Evolutionary conservation across 495 filamentous ascomycete species (phyloP), one percentile per base, ranked within the genome.

Genomic region (Acidomyces sp.): DNA sequence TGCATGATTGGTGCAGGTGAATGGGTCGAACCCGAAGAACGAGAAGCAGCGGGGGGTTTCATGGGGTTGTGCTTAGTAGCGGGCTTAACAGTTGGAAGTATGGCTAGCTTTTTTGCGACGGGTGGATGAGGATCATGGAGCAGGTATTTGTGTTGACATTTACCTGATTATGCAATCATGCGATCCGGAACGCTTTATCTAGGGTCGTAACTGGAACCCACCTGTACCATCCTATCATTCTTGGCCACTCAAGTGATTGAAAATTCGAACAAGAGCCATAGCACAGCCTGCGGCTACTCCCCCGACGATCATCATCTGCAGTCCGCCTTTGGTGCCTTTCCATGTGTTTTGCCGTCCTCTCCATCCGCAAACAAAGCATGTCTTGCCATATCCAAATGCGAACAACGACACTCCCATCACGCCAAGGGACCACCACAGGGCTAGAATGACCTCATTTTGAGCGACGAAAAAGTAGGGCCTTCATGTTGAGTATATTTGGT

Each of bases 1-100:
- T 80, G 76, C 57, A 95, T 99, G 90, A 93, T 96, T 77, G 82
- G 78, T 1, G 80, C 85, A 0, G 74, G 72, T 0, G 70, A 77
- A 45, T 85, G 72, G 69, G 87, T 95, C 15, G 75, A 74, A 4
- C 73, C 73, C 4, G 72, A 75, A 2, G 88, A 96, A 61, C 69
- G 78, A 20, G 85, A 93, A 64, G 84, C 85, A 13, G 77, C 85
- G 6, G 90, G 90, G 24, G 85, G 82, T 5, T 96, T 95, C 49
- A 96, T 97, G 90, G 82, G 82, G 6, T 55, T 93, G 51, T 82
- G 79, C 62, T 68, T 95, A 26, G 82, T 94, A 20, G 79, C 67
- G 17, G 90, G 90, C 1, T 59, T 96, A 62, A 72, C 83, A 3
- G 72, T 71, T 30, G 90, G 90, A 11, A 95, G 87, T 66, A 62